Evolutionary conservation across 75 land plant species (phyloP).

Genomic region (Gnetum montanum): DNA sequence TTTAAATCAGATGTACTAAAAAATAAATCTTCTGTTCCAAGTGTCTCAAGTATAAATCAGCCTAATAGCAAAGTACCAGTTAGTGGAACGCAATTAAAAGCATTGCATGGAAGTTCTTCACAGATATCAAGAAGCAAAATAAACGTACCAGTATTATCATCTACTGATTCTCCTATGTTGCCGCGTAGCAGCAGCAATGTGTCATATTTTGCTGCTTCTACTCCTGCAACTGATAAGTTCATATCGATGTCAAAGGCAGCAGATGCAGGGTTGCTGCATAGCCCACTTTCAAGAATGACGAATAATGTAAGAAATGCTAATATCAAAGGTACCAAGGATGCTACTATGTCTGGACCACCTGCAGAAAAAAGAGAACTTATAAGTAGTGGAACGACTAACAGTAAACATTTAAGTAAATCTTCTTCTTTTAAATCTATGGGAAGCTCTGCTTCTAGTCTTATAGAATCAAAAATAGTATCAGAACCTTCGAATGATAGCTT

Average conservation of each 20-base stretch:
- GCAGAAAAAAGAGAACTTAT: slow-evolving; percentile 15
- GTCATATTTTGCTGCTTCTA: not conserved
- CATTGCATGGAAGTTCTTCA: not conserved
- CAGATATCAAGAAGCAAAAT: slow-evolving; percentile 14
- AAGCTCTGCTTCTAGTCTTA: not conserved
- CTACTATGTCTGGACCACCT: slow-evolving; percentile 19
- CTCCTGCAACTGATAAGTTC: slow-evolving; percentile 1
- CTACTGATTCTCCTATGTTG: slow-evolving; percentile 2
- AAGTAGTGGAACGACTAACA: slow-evolving; percentile 15
- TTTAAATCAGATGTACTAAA: slow-evolving; percentile 42
- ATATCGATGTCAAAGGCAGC: slow-evolving; percentile 1
- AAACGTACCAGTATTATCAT: not conserved
- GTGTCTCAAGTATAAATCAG: slow-evolving; percentile 2
- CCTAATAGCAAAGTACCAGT: not conserved
- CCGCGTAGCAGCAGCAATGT: not conserved
- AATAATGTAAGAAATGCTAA: slow-evolving; percentile 21
- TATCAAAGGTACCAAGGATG: too few species aligned
- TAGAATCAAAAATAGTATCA: not conserved
- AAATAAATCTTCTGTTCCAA: slow-evolving; percentile 8
- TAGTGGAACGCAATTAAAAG: slow-evolving; percentile 1
- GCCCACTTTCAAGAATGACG: slow-evolving; percentile 27
- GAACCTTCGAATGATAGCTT: too few species aligned
- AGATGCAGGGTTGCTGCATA: not conserved
- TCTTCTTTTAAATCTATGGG: slow-evolving; percentile 28
- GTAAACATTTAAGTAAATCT: slow-evolving; percentile 22